These are phyloP conservation scores for Dorcoceras hygrometricum DNA, from an alignment of 257 asterid genomes.

Conservation along the genomic window DNA sequence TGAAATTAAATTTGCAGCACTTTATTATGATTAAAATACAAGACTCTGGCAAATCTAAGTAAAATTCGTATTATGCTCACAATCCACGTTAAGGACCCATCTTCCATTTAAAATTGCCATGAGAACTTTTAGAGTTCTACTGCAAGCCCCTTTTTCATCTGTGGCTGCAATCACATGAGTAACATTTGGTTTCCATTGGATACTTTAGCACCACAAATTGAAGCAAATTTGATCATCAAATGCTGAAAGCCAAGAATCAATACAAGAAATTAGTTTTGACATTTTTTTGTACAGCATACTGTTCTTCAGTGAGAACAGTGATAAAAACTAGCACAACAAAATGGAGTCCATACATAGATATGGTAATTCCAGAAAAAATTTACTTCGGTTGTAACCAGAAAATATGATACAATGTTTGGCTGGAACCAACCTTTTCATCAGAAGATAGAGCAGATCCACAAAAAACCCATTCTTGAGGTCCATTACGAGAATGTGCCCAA, in stretches of 20 bases:
- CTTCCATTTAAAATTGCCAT: constrained; percentile 84
- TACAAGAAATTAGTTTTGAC: constrained; percentile 17
- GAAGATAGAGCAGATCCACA: constrained; percentile 90
- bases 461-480: constrained; percentile 56
- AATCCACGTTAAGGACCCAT: constrained; percentile 77
- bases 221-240: constrained; percentile 53
- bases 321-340: neutral
- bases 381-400: neutral
- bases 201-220: constrained; percentile 59
- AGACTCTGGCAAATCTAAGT: neutral
- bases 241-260: constrained; percentile 38
- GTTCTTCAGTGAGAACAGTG: constrained; percentile 8
- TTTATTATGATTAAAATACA: constrained; percentile 13
- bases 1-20: constrained; percentile 24
- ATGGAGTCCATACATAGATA: neutral
- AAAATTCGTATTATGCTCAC: constrained; percentile 44
- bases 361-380: too few species aligned
- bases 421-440: constrained; percentile 67
- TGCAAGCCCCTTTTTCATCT: constrained; percentile 73
- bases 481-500: constrained; percentile 43
- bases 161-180: constrained; percentile 89
- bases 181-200: constrained; percentile 71
- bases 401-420: neutral
- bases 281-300: neutral
- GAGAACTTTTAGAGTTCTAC: constrained; percentile 80